Evolutionary conservation across 106 monocot genomes (phyloP).

Genomic region (Phalaenopsis aphrodite): DNA sequence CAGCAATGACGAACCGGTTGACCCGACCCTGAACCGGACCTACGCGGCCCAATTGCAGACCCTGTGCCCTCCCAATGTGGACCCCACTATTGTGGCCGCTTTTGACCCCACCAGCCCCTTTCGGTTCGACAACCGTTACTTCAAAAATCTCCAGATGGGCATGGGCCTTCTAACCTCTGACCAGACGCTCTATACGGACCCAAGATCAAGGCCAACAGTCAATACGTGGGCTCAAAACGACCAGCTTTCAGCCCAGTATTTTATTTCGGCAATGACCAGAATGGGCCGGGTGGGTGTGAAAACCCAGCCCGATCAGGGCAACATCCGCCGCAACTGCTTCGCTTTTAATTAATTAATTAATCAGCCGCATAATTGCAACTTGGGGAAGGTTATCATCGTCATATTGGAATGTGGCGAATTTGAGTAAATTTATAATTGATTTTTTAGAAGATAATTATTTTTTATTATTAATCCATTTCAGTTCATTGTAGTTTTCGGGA

Average conservation of each 20-base stretch:
- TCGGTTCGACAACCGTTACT: constrained; percentile 75
- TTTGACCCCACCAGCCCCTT: constrained; percentile 58
- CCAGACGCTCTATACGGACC: constrained; percentile 50
- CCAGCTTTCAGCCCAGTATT: constrained; percentile 33
- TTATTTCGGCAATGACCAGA: constrained; percentile 54
- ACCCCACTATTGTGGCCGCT: constrained; percentile 35
- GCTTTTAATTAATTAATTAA: constrained; percentile 25
- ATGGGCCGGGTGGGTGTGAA: constrained; percentile 74
- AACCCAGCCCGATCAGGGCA: constrained; percentile 38
- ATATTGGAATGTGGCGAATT: no score
- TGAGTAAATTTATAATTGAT: no score
- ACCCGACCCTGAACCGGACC: constrained; percentile 50
- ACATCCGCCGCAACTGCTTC: constrained; percentile 48
- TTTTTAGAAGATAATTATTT: no score
- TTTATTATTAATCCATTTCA: no score
- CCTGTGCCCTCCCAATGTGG: constrained; percentile 39
- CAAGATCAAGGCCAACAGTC: constrained; percentile 48
- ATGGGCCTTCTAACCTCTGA: constrained; percentile 74
- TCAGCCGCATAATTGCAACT: no score
- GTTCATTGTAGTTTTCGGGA: no score
- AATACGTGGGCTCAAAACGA: constrained; percentile 40
- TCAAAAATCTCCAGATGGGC: constrained; percentile 52
- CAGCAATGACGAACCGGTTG: constrained; percentile 21
- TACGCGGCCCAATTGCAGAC: constrained; percentile 48
- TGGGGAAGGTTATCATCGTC: no score